Evolutionary conservation across 352 stramenopile species (phyloP).

Genomic region (Aphanomyces cochlioides): DNA sequence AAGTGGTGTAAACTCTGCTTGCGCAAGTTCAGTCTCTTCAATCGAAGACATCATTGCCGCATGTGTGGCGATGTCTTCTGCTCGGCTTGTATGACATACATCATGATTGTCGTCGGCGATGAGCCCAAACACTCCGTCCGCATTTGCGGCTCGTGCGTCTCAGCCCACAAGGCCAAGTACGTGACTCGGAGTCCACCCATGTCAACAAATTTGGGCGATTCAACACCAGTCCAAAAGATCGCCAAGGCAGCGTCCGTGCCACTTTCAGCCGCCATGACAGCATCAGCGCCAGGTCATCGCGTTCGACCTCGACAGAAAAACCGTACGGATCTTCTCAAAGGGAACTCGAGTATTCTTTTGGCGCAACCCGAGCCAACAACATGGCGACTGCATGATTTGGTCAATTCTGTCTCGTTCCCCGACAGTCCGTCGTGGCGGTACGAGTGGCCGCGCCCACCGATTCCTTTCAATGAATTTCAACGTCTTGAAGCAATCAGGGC

Average conservation of each 20-base stretch:
- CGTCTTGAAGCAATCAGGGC: background rate
- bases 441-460: background rate
- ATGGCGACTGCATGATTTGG: conserved; percentile 10
- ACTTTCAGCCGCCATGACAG: background rate
- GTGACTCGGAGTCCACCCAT: background rate
- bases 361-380: background rate
- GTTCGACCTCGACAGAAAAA: background rate
- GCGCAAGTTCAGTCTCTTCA: conserved; percentile 70
- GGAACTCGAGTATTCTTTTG: background rate
- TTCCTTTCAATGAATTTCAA: background rate
- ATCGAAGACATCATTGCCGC: conserved; percentile 74
- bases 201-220: background rate
- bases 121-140: conserved; percentile 50
- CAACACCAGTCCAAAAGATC: background rate
- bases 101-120: conserved; percentile 49
- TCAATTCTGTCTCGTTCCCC: background rate
- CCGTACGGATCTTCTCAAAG: background rate
- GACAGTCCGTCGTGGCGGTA: conserved; percentile 5
- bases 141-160: conserved; percentile 74
- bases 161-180: conserved; percentile 10
- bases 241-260: background rate
- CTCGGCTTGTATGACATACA: conserved; percentile 60
- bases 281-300: conserved; percentile 20
- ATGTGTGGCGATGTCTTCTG: conserved; percentile 78
- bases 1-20: conserved; percentile 76